Evolutionary conservation across 192 early-diverging fungal genomes (phyloP).

Genomic region (Coemansia sp.): DNA sequence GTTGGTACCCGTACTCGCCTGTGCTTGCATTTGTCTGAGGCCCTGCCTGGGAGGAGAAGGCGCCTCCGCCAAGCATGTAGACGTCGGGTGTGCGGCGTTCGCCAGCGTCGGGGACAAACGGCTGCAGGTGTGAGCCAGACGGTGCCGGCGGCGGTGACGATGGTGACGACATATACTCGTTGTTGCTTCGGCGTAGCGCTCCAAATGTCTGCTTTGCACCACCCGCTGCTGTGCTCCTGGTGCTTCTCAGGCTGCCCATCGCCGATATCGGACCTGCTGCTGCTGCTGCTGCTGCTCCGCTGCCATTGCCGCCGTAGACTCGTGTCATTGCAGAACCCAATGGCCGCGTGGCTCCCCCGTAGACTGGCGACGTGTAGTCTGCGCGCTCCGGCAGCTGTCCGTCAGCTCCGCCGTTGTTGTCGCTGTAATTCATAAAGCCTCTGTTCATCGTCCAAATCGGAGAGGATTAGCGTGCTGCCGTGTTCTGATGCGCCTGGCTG

Average conservation of each 20-base stretch:
- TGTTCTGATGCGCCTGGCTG: background rate
- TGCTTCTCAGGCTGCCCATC: slow-evolving; percentile 49
- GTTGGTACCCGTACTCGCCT: slow-evolving; percentile 20
- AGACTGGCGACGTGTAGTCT: slow-evolving; percentile 19
- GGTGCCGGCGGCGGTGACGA: slow-evolving; percentile 5
- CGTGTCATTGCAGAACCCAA: slow-evolving; percentile 11
- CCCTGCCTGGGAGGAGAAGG: background rate
- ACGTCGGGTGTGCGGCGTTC: slow-evolving; percentile 39
- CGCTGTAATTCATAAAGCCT: slow-evolving; percentile 8
- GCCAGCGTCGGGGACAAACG: slow-evolving; percentile 34
- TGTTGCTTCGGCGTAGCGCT: slow-evolving; percentile 1
- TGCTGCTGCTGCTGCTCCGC: slow-evolving; percentile 12
- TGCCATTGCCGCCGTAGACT: slow-evolving; percentile 11
- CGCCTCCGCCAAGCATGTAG: slow-evolving; percentile 1
- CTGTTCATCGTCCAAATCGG: slow-evolving; percentile 17
- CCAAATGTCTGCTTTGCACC: slow-evolving; percentile 2
- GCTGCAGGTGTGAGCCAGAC: slow-evolving; percentile 29
- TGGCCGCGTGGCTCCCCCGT: slow-evolving; percentile 9
- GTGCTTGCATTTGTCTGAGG: slow-evolving; percentile 1
- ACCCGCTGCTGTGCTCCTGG: slow-evolving; percentile 24
- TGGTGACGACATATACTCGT: slow-evolving; percentile 4
- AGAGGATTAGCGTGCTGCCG: background rate
- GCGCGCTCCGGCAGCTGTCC: slow-evolving; percentile 19
- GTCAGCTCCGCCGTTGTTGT: background rate
- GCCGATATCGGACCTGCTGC: slow-evolving; percentile 11